Evolutionary conservation across 495 filamentous ascomycete species (phyloP).

Genomic region (Bacidia rubella): DNA sequence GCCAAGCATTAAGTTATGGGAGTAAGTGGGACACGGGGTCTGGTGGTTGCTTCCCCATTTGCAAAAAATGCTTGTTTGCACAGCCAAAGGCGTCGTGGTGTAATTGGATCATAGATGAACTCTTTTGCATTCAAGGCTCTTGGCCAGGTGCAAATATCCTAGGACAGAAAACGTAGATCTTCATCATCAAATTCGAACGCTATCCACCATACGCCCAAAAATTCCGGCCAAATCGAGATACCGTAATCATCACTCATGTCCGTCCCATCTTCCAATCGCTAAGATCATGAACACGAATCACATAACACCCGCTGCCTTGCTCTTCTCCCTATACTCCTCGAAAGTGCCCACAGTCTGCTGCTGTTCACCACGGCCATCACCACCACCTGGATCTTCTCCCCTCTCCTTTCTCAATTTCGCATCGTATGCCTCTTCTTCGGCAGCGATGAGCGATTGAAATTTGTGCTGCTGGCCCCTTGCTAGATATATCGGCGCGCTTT

Average conservation of each 20-base stretch:
- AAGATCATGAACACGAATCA: no score
- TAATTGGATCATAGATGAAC: no score
- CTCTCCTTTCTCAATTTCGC: slow-evolving; percentile 4
- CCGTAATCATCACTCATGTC: no score
- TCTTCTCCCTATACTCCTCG: slow-evolving; percentile 39
- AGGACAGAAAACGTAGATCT: no score
- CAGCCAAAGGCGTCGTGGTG: slow-evolving; percentile 4
- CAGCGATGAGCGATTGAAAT: slow-evolving; percentile 44
- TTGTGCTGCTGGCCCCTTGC: slow-evolving; percentile 43
- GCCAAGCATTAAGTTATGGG: slow-evolving; percentile 60
- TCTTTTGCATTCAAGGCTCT: no score
- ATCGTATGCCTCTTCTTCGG: slow-evolving; percentile 54
- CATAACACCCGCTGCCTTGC: slow-evolving; percentile 16
- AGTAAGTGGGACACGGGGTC: neutral
- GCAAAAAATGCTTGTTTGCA: neutral
- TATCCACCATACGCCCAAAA: no score
- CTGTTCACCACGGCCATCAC: slow-evolving; percentile 9
- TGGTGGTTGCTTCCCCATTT: neutral
- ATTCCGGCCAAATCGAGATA: no score
- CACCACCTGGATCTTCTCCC: slow-evolving; percentile 17
- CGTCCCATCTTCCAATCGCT: no score
- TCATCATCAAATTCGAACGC: no score
- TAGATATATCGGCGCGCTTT: slow-evolving; percentile 49
- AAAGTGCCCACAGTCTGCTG: slow-evolving; percentile 29
- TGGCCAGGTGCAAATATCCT: no score